Evolutionary conservation across 2,329 filamentous ascomycete species (phyloP), one percentile per base, ranked within the genome.

Genomic region (Aspergillus clavatus): DNA sequence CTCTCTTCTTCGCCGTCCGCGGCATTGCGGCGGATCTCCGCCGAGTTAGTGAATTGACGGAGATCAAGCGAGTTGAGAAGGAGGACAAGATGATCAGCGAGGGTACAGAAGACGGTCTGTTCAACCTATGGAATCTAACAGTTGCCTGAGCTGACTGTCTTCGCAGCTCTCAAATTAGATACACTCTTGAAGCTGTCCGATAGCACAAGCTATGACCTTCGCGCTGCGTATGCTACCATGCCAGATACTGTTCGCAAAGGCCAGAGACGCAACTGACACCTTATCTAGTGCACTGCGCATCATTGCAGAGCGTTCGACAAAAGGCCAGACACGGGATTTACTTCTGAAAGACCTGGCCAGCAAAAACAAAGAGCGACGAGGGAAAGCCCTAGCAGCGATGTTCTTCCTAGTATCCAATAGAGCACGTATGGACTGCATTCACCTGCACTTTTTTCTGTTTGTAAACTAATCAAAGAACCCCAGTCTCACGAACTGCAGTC

Each of bases 1-100:
- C 69, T 1, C 53, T 71, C 12, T 67, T 83, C 45, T 69, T 81
- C 42, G 68, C 75, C 31, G 72, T 72, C 38, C 71, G 82, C 43
- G 75, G 75, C 36, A 59, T 86, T 42, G 77, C 82, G 50, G 75
- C 82, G 31, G 78, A 70, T 48, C 62, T 71, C 21, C 60, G 61
- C 42, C 63, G 59, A 46, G 64, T 71, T 21, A 61, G 62, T 40
- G 60, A 67, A 42, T 55, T 71, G 52, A 69, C 84, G 52, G 77
- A 83, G 64, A 79, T 93, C 58, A 81, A 80, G 48, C 77, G 80
- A 27, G 61, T 72, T 28, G 79, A 82, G 48, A 81, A 81, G 27
- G 83, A 84, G 61, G 80, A 84, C 40, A 80, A 84, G 54, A 86
- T 87, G 62, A 86, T 88, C 52, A 86, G 82, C 11, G 83, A 89